Percentiles rank a stretch among this genome's conserved stretches.
Evolutionary conservation across 2,329 filamentous ascomycete genomes (phyloP).

Genomic region (Botrytis byssoidea): DNA sequence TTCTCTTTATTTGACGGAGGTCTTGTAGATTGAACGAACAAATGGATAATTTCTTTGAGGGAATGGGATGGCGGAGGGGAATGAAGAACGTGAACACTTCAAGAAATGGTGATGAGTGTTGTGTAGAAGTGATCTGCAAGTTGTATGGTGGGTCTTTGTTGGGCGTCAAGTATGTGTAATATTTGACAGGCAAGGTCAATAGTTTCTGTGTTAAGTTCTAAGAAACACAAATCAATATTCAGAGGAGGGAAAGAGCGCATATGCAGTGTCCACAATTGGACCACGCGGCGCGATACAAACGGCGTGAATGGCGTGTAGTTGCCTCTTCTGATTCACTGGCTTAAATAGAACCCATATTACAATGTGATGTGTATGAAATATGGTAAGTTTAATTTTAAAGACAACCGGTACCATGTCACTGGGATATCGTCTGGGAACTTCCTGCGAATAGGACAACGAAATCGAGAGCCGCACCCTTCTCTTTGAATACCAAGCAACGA

Average conservation of each 20-base stretch:
- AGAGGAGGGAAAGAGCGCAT: not conserved
- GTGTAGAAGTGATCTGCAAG: not conserved
- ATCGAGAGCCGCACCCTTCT: constrained; percentile 5
- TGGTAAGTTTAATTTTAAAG: constrained; percentile 4
- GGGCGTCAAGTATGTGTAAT: not conserved
- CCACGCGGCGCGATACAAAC: constrained; percentile 1
- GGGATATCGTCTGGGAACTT: not conserved
- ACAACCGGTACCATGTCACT: constrained; percentile 2
- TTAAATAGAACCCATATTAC: not conserved
- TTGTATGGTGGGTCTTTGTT: not conserved
- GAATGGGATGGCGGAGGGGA: not conserved
- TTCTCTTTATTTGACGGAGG: not conserved
- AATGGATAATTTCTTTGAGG: not conserved
- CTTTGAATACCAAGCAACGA: not conserved
- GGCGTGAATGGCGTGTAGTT: not conserved
- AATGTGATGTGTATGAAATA: not conserved
- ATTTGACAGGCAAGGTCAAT: not conserved
- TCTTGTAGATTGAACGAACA: not conserved
- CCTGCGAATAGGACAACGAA: constrained; percentile 1
- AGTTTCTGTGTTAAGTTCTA: not conserved
- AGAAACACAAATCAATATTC: not conserved
- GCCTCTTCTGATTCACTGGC: not conserved
- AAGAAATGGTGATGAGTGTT: not conserved
- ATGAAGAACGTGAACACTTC: not conserved
- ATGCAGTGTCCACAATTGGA: constrained; percentile 1